A percentile compares a stretch with the other conserved stretches of the same genome.
phyloP scores from a whole-genome alignment of 805 yeast species.

The Pichia cephalocereana region DNA sequence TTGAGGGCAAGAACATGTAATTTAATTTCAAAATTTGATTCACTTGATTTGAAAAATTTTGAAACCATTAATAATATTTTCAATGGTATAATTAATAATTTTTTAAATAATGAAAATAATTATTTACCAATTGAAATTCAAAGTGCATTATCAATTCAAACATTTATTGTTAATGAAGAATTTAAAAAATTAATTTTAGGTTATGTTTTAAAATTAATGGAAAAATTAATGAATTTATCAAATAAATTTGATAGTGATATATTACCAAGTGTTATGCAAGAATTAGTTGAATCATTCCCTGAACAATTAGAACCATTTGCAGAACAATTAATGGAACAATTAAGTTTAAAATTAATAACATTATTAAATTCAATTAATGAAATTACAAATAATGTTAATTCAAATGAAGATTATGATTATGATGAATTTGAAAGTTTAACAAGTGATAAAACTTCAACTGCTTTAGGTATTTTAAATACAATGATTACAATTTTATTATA shows the following conservation, averaged over 20 bases:
- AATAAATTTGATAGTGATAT: slow-evolving; percentile 82
- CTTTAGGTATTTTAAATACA: slow-evolving; percentile 77
- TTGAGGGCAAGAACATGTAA: slow-evolving; percentile 71
- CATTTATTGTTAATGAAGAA: slow-evolving; percentile 53
- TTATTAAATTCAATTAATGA: slow-evolving; percentile 66
- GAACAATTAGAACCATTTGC: slow-evolving; percentile 92
- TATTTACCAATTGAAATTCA: slow-evolving; percentile 72
- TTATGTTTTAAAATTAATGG: slow-evolving; percentile 75
- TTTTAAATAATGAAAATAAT: slow-evolving; percentile 33
- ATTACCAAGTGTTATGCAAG: slow-evolving; percentile 87
- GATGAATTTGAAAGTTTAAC: slow-evolving; percentile 44
- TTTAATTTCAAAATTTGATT: slow-evolving; percentile 55
- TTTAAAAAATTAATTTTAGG: slow-evolving; percentile 61
- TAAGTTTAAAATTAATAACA: slow-evolving; percentile 68
- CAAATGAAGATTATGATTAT: slow-evolving; percentile 35
- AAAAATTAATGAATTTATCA: slow-evolving; percentile 61
- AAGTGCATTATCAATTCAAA: slow-evolving; percentile 79
- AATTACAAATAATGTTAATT: slow-evolving; percentile 31
- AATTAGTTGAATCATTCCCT: slow-evolving; percentile 81
- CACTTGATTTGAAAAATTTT: slow-evolving; percentile 39
- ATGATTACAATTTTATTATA: slow-evolving; percentile 80
- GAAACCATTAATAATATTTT: slow-evolving; percentile 30
- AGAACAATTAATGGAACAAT: slow-evolving; percentile 45
- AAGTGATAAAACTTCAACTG: slow-evolving; percentile 77
- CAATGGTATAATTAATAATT: slow-evolving; percentile 38